Percentiles rank a stretch among this genome's conserved stretches.
These are phyloP conservation scores for Podila verticillata DNA, from an alignment of 192 early-diverging fungal species.

Conservation along the genomic window DNA sequence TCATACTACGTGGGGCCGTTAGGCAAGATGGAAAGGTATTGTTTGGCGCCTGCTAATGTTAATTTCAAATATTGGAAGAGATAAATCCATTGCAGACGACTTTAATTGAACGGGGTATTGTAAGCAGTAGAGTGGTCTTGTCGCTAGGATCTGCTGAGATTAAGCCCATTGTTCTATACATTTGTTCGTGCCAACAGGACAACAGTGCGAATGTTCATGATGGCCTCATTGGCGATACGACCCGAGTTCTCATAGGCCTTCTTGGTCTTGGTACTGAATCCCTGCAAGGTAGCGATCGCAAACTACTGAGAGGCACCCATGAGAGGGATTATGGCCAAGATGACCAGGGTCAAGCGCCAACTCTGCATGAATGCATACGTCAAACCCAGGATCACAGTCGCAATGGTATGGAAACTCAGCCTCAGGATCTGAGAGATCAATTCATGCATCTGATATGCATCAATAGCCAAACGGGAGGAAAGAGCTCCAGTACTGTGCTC, in stretches of 20 bases:
- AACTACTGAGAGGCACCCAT: conserved; percentile 68
- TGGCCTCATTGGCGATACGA: conserved; percentile 83
- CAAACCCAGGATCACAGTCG: conserved; percentile 30
- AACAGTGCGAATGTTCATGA: conserved; percentile 85
- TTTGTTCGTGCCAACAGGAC: too few relatives aligned
- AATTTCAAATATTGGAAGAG: too few relatives aligned
- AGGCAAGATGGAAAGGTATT: too few relatives aligned
- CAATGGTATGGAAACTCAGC: conserved; percentile 54
- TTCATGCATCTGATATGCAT: conserved; percentile 79
- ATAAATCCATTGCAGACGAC: too few relatives aligned
- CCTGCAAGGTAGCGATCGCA: conserved; percentile 71
- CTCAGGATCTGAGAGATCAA: conserved; percentile 64
- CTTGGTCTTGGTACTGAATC: conserved; percentile 59
- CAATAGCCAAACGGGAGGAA: conserved; percentile 78
- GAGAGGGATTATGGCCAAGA: conserved; percentile 75
- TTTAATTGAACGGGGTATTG: too few relatives aligned
- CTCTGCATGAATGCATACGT: conserved; percentile 61
- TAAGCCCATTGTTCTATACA: too few relatives aligned
- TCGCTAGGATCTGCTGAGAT: too few relatives aligned
- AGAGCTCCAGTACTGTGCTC: conserved; percentile 82
- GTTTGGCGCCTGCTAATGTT: too few relatives aligned
- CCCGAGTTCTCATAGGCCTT: conserved; percentile 73
- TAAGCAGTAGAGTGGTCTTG: too few relatives aligned
- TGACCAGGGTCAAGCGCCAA: conserved; percentile 71
- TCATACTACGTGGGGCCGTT: too few relatives aligned